A percentile compares a stretch with the other conserved stretches of the same genome.
These are phyloP conservation scores for Apiotrichum mycotoxinovorans DNA, from an alignment of 1,284 basidiomycete genomes.

Conservation along the genomic window DNA sequence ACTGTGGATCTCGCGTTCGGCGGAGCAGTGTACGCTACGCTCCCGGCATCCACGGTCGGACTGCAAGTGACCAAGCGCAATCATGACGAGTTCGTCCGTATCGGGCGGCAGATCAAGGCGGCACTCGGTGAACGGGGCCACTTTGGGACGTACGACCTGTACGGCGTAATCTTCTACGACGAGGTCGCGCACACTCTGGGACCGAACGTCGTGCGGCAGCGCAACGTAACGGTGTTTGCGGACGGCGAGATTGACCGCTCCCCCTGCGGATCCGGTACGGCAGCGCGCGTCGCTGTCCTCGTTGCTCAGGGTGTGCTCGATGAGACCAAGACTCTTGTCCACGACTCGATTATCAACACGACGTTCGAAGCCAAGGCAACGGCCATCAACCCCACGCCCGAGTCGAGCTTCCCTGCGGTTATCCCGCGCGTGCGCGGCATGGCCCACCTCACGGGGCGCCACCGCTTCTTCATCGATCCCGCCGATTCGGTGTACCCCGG, in stretches of 20 bases:
- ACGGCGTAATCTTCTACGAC: conserved; percentile 22
- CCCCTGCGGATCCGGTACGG: conserved; percentile 52
- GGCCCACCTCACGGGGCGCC: conserved; percentile 16
- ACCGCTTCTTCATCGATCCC: conserved; percentile 15
- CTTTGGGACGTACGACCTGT: conserved; percentile 15
- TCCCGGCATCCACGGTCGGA: conserved; percentile 47
- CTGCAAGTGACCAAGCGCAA: conserved; percentile 34
- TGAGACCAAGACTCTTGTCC: not conserved
- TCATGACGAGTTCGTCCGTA: conserved; percentile 36
- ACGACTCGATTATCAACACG: conserved; percentile 19
- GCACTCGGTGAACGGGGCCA: conserved; percentile 26
- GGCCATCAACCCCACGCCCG: not conserved
- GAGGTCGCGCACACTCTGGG: not conserved
- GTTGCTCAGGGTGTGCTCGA: conserved; percentile 39
- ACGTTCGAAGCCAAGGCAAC: conserved; percentile 11
- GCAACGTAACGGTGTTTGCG: conserved; percentile 44
- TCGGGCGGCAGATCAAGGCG: conserved; percentile 36
- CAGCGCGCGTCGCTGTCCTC: conserved; percentile 51
- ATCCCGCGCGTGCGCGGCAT: conserved; percentile 15
- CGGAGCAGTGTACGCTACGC: conserved; percentile 53
- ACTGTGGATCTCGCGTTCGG: conserved; percentile 51
- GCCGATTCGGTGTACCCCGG: conserved; percentile 20
- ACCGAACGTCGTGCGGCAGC: conserved; percentile 5
- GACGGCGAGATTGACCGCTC: conserved; percentile 53
- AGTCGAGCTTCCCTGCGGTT: conserved; percentile 11